These are phyloP conservation scores for Serendipita sp. DNA, from an alignment of 768 basidiomycete species.

Conservation along the genomic window DNA sequence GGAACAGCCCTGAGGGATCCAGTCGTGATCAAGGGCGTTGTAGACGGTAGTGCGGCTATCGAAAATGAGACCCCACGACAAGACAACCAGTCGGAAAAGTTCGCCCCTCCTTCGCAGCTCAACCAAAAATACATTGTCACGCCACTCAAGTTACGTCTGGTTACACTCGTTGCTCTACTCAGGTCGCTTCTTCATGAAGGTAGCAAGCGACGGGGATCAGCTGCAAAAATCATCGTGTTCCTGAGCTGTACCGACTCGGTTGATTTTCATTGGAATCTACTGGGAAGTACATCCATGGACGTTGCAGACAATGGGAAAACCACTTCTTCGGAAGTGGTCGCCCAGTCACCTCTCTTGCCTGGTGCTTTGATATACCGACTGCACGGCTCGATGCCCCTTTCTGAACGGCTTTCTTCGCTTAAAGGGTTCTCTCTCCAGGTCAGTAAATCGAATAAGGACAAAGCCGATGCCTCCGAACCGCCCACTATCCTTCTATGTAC, in stretches of 20 bases:
- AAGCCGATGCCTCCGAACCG: slow-evolving; percentile 18
- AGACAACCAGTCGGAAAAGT: slow-evolving; percentile 30
- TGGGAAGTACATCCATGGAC: slow-evolving; percentile 60
- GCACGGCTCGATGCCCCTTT: slow-evolving; percentile 80
- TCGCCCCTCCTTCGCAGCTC: slow-evolving; percentile 89
- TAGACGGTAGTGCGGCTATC: slow-evolving; percentile 12
- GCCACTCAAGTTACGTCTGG: slow-evolving; percentile 87
- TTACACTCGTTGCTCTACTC: slow-evolving; percentile 72
- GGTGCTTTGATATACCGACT: slow-evolving; percentile 70
- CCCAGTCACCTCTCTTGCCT: slow-evolving; percentile 63
- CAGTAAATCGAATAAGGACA: slow-evolving; percentile 12
- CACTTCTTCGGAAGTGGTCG: slow-evolving; percentile 31
- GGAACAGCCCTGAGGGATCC: slow-evolving; percentile 67
- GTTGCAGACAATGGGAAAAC: slow-evolving; percentile 13
- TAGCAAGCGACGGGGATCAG: slow-evolving; percentile 16
- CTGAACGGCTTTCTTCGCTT: slow-evolving; percentile 67
- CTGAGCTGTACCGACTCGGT: slow-evolving; percentile 95
- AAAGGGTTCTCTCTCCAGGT: slow-evolving; percentile 51
- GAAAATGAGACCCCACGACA: slow-evolving; percentile 12
- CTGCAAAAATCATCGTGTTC: slow-evolving; percentile 81
- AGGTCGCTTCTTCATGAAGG: slow-evolving; percentile 56
- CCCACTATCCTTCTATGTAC: slow-evolving; percentile 83
- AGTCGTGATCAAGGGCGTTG: slow-evolving; percentile 62
- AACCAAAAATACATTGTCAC: slow-evolving; percentile 79
- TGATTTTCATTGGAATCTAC: slow-evolving; percentile 84